A percentile compares a stretch with the other conserved stretches of the same genome.
phyloP scores from a whole-genome alignment of 1,284 basidiomycete genomes.

The Pseudozyma hubeiensis region DNA sequence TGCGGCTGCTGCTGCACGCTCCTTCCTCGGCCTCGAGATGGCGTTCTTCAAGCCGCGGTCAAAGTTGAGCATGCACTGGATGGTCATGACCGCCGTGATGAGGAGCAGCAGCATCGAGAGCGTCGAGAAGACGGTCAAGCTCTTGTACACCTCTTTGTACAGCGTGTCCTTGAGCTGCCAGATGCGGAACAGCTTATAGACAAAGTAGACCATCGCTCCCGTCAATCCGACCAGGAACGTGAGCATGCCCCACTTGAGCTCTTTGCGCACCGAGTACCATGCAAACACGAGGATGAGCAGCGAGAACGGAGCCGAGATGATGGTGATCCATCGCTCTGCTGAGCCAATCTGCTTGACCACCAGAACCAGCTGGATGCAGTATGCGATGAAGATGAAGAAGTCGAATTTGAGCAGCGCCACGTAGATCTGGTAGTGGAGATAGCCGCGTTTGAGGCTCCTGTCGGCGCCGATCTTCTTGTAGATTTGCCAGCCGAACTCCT shows the following conservation, averaged over 20 bases:
- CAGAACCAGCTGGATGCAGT: slow-evolving; percentile 62
- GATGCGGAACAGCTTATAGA: slow-evolving; percentile 60
- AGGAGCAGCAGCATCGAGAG: slow-evolving; percentile 55
- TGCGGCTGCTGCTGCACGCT: slow-evolving; percentile 23
- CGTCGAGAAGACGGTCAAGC: slow-evolving; percentile 59
- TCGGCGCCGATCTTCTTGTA: slow-evolving; percentile 63
- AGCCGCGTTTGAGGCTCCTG: slow-evolving; percentile 49
- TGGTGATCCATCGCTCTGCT: slow-evolving; percentile 57
- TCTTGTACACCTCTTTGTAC: slow-evolving; percentile 63
- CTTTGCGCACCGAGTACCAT: slow-evolving; percentile 56
- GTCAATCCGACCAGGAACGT: slow-evolving; percentile 49
- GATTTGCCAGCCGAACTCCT: slow-evolving; percentile 63
- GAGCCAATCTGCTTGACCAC: slow-evolving; percentile 54
- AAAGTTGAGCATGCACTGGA: slow-evolving; percentile 61
- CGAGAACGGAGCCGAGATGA: slow-evolving; percentile 56
- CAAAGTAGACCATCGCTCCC: slow-evolving; percentile 59
- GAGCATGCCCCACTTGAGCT: slow-evolving; percentile 54
- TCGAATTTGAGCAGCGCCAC: slow-evolving; percentile 62
- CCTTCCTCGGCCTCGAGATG: slow-evolving; percentile 43
- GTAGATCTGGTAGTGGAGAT: slow-evolving; percentile 60
- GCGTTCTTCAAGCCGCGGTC: slow-evolving; percentile 56
- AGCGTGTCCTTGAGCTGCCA: slow-evolving; percentile 47
- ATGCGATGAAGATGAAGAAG: slow-evolving; percentile 62
- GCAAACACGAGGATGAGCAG: slow-evolving; percentile 56
- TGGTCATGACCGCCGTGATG: slow-evolving; percentile 50